Evolutionary conservation across 371 early-diverging fungal species (phyloP).

Genomic region (Apophysomyces trapeziformis): DNA sequence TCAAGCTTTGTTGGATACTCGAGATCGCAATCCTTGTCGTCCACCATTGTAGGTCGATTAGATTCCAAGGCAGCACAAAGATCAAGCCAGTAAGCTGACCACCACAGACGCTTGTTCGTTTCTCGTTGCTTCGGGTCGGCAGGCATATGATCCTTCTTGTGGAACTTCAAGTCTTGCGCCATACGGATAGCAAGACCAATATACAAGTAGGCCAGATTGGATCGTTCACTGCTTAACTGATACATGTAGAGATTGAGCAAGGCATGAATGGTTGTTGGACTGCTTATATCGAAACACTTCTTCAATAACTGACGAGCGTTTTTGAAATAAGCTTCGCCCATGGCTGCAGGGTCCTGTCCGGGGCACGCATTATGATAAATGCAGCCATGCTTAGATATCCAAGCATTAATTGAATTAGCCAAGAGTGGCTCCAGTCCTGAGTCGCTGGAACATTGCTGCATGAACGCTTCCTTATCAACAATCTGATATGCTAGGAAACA

Average conservation of each 20-base stretch:
- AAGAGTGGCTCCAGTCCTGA: conserved; percentile 44
- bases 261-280: conserved; percentile 60
- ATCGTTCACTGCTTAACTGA: conserved; percentile 60
- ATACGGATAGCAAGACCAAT: conserved; percentile 67
- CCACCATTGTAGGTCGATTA: conserved; percentile 59
- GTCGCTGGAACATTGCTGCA: conserved; percentile 18
- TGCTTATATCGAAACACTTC: conserved; percentile 61
- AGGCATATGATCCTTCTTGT: conserved; percentile 55
- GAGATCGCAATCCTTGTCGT: conserved; percentile 64
- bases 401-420: conserved; percentile 62
- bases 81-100: conserved; percentile 67
- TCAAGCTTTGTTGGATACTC: conserved; percentile 57
- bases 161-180: conserved; percentile 68
- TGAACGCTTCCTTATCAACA: conserved; percentile 48
- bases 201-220: conserved; percentile 61
- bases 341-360: conserved; percentile 47
- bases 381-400: conserved; percentile 62
- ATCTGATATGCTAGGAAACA: conserved; percentile 64
- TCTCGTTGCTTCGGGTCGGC: conserved; percentile 56
- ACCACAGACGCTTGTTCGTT: conserved; percentile 64
- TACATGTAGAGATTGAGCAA: conserved; percentile 67
- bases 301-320: conserved; percentile 61
- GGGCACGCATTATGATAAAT: conserved; percentile 54
- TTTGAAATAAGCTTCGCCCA: conserved; percentile 63
- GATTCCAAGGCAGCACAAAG: conserved; percentile 54